Evolutionary conservation across 257 asterid genomes (phyloP), one percentile per base, ranked within the genome.

Genomic region (Echites panduratus): DNA sequence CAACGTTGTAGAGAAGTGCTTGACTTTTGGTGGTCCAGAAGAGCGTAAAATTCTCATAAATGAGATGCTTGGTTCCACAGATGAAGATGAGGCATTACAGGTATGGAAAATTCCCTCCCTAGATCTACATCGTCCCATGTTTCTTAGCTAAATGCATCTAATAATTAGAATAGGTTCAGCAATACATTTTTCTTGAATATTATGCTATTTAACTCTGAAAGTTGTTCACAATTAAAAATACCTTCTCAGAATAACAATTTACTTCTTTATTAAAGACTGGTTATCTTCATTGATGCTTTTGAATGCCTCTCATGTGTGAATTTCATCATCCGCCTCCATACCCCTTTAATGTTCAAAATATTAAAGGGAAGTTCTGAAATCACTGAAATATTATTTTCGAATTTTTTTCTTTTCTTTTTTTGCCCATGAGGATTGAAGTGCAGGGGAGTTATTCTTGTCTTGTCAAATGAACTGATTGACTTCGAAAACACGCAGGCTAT

Each of bases 21-120:
- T 94, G 87, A 81, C 80, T 49, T 89, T 79, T 49, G 96, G 96
- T 38, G 81, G 87, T 50, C 90, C 89, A 32, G 92, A 87, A 50
- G 93, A 91, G 76, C 88, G 93, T 40, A 83, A 89, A 66, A 72
- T 88, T 40, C 73, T 93, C 85, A 90, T 91, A 35, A 83, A 84
- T 11, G 96, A 93, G 84, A 93, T 93, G 85, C 97, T 93, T 71
- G 98, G 97, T 43, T 82, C 91, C 9, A 94, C 96, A 0, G 91
- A 88, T 69, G 98, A 89, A 80, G 89, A 89, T 38, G 96, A 91
- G 68, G 96, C 96, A 6, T 65, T 94, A 52, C 97, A 94, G 98
- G 98, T 88, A 19, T 68, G 41, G 40, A 66, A 61, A n/a, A 2
- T 43, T 38, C 22, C 47, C 50, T 40, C 40, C 50, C 6, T 27